A percentile compares a stretch with the other conserved stretches of the same genome.
These are phyloP conservation scores for Closterium sp. DNA, from an alignment of 139 green algal species.

Conservation along the genomic window DNA sequence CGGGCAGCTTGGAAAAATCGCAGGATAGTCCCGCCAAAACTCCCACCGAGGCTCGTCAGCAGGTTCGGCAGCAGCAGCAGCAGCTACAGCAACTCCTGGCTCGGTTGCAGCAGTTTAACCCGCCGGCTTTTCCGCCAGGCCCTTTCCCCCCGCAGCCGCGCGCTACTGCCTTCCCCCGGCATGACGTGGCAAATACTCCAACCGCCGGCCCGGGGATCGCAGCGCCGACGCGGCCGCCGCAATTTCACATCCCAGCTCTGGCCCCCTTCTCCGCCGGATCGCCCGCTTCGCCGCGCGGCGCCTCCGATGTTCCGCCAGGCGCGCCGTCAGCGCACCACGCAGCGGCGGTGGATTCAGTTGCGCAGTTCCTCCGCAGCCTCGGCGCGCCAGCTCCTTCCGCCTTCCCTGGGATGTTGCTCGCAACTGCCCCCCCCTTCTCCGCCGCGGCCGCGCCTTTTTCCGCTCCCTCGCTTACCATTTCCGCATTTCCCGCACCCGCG, in stretches of 20 bases:
- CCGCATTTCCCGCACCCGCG: neutral
- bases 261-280: neutral
- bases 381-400: neutral
- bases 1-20: neutral
- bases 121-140: neutral
- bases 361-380: neutral
- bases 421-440: neutral
- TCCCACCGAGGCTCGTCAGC: neutral
- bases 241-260: neutral
- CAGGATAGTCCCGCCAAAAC: neutral
- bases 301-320: neutral
- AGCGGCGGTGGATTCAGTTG: neutral
- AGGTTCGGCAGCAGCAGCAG: neutral
- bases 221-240: neutral
- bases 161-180: too few species aligned
- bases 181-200: too few species aligned
- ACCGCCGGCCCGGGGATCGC: too few species aligned
- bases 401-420: neutral
- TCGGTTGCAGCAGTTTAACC: neutral
- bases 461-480: neutral
- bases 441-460: neutral
- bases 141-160: neutral
- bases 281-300: neutral
- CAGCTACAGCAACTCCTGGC: neutral
- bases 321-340: neutral